Evolutionary conservation across 345 rosid genomes (phyloP), one percentile per base, ranked within the genome.

Genomic region (Pugionium dolabratum): DNA sequence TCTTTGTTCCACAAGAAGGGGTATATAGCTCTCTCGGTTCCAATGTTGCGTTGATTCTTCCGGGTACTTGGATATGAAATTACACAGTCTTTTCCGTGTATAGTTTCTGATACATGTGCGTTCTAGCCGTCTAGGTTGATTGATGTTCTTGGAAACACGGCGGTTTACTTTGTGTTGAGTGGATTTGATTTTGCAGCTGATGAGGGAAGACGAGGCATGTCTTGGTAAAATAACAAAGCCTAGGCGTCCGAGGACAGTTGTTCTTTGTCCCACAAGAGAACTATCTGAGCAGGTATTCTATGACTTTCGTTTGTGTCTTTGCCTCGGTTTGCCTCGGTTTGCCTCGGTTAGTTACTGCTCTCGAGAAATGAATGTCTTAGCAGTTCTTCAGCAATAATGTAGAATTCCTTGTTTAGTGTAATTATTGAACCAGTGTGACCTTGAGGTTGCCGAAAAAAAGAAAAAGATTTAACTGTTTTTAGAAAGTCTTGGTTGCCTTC

Each of bases 231-330:
- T 74, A 58, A 84, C 82, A 80, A 93, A 81, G 83, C 94, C 97
- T 25, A 79, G 90, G 78, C 90, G 92, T 36, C 97, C 97, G 4
- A 84, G 98, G 72, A 96, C 96, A 33, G 82, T 93, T 71, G 96
- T 93, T 72, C 82, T 90, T 33, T 88, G 96, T 64, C 98, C 97
- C 9, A 93, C 98, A 0, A 86, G 97, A 62, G 98, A 93, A 83
- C 81, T 90, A n/a, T 82, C 85, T 50, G 97, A 93, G 83, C 98
- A 93, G 98, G 98, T 91, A 45, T 33, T 32, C 29, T 31, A 34
- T 29, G 28, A 1, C 11, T 44, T 30, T 41, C 30, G 43, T 37
- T 47, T 48, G 49, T 10, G 4, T 57, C 4, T 62, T 47, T 3
- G 33, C 40, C 40, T 39, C 36, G 9, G 33, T 41, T 39, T n/a